Conservation (phyloP, 2,329 filamentous ascomycete species). For the Clarireedia hainanense region DNA sequence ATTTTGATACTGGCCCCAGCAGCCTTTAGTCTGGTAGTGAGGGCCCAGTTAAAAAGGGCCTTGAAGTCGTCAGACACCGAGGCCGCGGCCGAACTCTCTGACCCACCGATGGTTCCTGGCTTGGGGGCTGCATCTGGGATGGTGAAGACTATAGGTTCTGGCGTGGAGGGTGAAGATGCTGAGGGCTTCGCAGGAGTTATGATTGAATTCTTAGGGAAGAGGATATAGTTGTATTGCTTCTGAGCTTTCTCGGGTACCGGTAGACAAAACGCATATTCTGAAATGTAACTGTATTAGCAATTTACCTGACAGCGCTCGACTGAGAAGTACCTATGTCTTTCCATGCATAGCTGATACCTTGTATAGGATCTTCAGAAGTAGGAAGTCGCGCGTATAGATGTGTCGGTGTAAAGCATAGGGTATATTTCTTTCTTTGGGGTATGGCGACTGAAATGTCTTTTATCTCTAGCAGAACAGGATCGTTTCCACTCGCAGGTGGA, state of each 20-base stretch:
- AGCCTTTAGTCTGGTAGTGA: constrained; percentile 43
- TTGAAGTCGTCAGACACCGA: constrained; percentile 52
- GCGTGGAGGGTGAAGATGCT: constrained; percentile 27
- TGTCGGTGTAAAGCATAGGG: constrained; percentile 52
- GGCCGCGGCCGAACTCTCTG: constrained; percentile 40
- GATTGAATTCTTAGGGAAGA: constrained; percentile 48
- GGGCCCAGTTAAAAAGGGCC: constrained; percentile 53
- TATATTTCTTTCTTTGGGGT: constrained; percentile 61
- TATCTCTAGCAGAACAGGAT: constrained; percentile 49
- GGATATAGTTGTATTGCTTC: constrained; percentile 57
- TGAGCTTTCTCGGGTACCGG: constrained; percentile 59
- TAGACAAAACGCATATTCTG: constrained; percentile 56
- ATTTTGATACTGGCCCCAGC: constrained; percentile 42
- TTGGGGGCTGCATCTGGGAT: constrained; percentile 53
- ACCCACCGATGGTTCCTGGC: constrained; percentile 46
- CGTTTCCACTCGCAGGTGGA: constrained; percentile 31
- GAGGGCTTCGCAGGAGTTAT: constrained; percentile 43
- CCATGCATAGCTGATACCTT: constrained; percentile 51
- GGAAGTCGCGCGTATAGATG: constrained; percentile 50
- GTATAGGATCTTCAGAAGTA: constrained; percentile 42
- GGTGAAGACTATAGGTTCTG: constrained; percentile 59
- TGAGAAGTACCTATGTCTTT: constrained; percentile 47
- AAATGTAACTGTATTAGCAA: not conserved
- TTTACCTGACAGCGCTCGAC: not conserved
- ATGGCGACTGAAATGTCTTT: constrained; percentile 61